Evolutionary conservation across 1,139 yeast species (phyloP), one percentile per base, ranked within the genome.

Genomic region (Taphrina populina): DNA sequence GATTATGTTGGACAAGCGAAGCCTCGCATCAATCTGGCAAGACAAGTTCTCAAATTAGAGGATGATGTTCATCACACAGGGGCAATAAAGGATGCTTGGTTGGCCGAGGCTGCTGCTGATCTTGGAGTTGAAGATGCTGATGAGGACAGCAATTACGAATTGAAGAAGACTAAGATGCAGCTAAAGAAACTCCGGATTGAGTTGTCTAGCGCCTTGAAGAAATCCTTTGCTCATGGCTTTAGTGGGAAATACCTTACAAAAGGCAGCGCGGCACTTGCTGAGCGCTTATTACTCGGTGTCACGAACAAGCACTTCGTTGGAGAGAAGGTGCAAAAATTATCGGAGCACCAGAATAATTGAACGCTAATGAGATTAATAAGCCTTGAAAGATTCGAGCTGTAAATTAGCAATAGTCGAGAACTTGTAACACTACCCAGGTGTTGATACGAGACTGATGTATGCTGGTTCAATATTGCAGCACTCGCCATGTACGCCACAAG

Each of bases 81-180:
- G 13, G 52, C 54, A 26, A 32, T 35, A 26, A 39, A 47, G 32
- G 47, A 51, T 34, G 75, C 80, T 24, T 90, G 97, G 96, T 74
- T 88, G 58, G 78, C 80, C 59, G 83, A 88, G 66, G 96, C 96
- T 0, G 98, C 97, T 0, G 94, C 84, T 52, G 98, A 92, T 58
- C 75, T 94, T 57, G 99, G 96, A 3, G 72, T 90, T 30, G 95
- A 84, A 41, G 58, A 66, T 2, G 82, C 81, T 56, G 74, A 77
- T 81, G 52, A 32, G 39, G 37, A 43, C 35, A 32, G 32, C 41
- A 41, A 37, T 5, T 32, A 70, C 83, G 56, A 81, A 79, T 64
- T 26, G 2, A 27, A 44, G 23, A 37, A 19, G 30, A 36, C 29
- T 10, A 52, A 45, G 23, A 11, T 32, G 8, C 37, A 60, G 44